Conservation (phyloP, 1,284 basidiomycete genomes). For the Amylostereum areolatum region DNA sequence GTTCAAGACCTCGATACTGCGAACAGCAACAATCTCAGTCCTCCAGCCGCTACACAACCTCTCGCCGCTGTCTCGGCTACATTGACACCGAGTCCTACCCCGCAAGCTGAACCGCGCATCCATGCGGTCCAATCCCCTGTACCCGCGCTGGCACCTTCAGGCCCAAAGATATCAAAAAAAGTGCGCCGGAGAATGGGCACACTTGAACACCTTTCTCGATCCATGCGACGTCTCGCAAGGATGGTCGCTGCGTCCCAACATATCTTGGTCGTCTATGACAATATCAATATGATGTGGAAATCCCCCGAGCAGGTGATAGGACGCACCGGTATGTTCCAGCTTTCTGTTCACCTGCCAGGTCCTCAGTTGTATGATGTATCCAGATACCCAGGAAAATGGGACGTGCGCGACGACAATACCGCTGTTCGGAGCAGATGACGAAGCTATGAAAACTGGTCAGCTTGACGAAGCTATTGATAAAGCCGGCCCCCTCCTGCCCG, state of each 20-base stretch:
- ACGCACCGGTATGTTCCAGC: slow-evolving; percentile 17
- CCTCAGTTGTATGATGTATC: neutral
- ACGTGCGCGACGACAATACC: slow-evolving; percentile 22
- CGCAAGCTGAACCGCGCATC: too few species aligned
- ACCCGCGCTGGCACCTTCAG: too few species aligned
- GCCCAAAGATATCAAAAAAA: neutral
- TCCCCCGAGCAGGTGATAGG: slow-evolving; percentile 28
- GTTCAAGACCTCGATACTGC: too few species aligned
- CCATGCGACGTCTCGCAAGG: slow-evolving; percentile 7
- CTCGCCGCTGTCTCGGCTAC: too few species aligned
- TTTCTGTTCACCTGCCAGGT: neutral
- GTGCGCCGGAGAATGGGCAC: neutral
- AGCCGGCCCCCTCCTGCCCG: slow-evolving; percentile 16
- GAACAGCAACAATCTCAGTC: too few species aligned
- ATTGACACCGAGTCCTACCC: too few species aligned
- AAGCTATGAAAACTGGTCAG: slow-evolving; percentile 16
- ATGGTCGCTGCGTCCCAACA: slow-evolving; percentile 13
- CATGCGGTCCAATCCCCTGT: too few species aligned
- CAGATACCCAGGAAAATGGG: slow-evolving; percentile 24
- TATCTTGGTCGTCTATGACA: slow-evolving; percentile 26
- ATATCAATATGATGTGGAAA: slow-evolving; percentile 27
- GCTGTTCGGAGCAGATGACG: slow-evolving; percentile 15
- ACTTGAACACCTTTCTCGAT: neutral
- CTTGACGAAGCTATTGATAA: slow-evolving; percentile 14
- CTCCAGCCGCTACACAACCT: too few species aligned